Conservation (phyloP, 2,329 filamentous ascomycete species). For the Fusarium subtropicale region DNA sequence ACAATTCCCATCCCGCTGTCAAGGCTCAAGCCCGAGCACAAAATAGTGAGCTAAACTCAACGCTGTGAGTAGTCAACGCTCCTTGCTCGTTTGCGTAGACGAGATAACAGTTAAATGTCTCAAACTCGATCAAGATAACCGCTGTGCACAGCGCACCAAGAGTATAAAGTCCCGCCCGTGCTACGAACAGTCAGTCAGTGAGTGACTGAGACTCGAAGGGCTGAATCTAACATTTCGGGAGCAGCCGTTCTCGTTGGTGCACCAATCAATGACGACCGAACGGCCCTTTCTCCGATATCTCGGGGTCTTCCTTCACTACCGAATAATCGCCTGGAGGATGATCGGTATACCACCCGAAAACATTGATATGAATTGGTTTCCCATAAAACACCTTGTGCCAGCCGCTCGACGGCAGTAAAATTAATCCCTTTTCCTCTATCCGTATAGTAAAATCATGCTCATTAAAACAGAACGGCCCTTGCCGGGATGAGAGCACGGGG, state of each 20-base stretch:
- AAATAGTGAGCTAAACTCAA: conserved; percentile 18
- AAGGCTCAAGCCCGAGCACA: conserved; percentile 7
- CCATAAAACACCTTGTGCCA: conserved; percentile 11
- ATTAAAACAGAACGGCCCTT: neutral
- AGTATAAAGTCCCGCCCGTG: conserved; percentile 4
- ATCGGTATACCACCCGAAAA: conserved; percentile 11
- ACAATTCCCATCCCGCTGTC: conserved; percentile 28
- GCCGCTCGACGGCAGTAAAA: conserved; percentile 14
- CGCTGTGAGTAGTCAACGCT: conserved; percentile 29
- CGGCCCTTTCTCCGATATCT: conserved; percentile 7
- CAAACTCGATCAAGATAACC: conserved; percentile 2
- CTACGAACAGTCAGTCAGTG: neutral
- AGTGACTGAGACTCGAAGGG: neutral
- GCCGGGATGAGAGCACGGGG: conserved; percentile 31
- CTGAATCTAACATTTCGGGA: conserved; percentile 1
- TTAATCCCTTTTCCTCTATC: neutral
- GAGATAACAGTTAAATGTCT: conserved; percentile 1
- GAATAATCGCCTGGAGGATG: conserved; percentile 10
- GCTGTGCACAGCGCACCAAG: conserved; percentile 16
- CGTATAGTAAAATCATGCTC: conserved; percentile 3
- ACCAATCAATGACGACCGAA: conserved; percentile 9
- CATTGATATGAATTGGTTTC: neutral
- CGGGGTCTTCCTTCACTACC: conserved; percentile 10
- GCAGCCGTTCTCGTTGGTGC: conserved; percentile 10
- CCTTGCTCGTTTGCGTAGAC: conserved; percentile 20